Evolutionary conservation across 129 eudicot species (phyloP).

Genomic region (Apium graveolens): DNA sequence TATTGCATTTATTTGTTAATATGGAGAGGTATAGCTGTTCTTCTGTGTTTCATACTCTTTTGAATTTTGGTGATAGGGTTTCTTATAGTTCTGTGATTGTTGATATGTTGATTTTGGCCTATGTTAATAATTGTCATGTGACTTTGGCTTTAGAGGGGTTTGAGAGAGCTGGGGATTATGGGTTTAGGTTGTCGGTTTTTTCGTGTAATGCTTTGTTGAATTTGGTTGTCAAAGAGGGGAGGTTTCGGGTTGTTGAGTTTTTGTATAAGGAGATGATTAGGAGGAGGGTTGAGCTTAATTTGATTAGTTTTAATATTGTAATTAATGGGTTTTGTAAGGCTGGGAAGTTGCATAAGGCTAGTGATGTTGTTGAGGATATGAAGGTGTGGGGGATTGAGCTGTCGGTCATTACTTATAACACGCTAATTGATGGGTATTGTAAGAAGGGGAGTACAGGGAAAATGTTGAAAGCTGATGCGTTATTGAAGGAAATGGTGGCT

Average conservation of each 20-base stretch:
- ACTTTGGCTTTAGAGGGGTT: constrained; percentile 57
- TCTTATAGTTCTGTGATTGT: constrained; percentile 45
- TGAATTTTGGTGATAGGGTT: constrained; percentile 19
- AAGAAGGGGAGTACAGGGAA: constrained; percentile 62
- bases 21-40: constrained; percentile 17
- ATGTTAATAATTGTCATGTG: constrained; percentile 28
- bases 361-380: constrained; percentile 78
- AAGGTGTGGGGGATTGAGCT: constrained; percentile 53
- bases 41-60: constrained; percentile 41
- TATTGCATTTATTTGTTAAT: constrained; percentile 34
- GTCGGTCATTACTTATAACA: constrained; percentile 65
- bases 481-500: constrained; percentile 72
- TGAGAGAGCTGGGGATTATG: constrained; percentile 70
- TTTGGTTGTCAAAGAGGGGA: constrained; percentile 43
- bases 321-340: constrained; percentile 73
- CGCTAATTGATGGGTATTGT: constrained; percentile 64
- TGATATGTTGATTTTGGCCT: constrained; percentile 51
- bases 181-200: constrained; percentile 48
- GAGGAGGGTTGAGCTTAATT: constrained; percentile 49
- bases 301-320: constrained; percentile 56
- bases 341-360: constrained; percentile 65
- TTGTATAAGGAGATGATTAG: constrained; percentile 63
- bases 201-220: constrained; percentile 57
- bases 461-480: constrained; percentile 66
- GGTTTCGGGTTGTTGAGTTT: constrained; percentile 35